These are phyloP conservation scores for Cicer arietinum DNA, from an alignment of 306 rosid species.

Conservation along the genomic window DNA sequence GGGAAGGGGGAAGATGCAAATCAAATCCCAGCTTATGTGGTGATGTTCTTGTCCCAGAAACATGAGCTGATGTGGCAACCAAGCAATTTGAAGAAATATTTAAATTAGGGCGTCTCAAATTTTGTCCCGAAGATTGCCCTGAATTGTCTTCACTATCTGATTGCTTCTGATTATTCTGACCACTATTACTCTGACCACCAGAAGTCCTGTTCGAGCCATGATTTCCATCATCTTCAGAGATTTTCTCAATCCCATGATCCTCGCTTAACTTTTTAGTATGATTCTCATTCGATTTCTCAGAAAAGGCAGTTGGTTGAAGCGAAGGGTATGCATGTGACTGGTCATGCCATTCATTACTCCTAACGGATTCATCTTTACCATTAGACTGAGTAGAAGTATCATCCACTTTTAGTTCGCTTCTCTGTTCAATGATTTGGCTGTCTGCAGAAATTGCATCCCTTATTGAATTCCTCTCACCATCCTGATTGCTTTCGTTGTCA, in stretches of 20 bases:
- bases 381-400: conserved; percentile 50
- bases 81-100: conserved; percentile 54
- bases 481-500: conserved; percentile 48
- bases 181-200: conserved; percentile 58
- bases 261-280: conserved; percentile 51
- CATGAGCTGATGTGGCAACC: conserved; percentile 53
- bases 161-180: conserved; percentile 60
- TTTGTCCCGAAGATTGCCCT: conserved; percentile 74
- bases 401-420: conserved; percentile 51
- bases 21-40: conserved; percentile 51
- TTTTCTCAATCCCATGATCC: conserved; percentile 47
- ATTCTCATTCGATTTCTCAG: conserved; percentile 49
- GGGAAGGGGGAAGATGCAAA: conserved; percentile 58
- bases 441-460: conserved; percentile 42
- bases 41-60: conserved; percentile 48
- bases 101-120: conserved; percentile 59
- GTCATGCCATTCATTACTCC: conserved; percentile 55
- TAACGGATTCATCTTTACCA: conserved; percentile 55
- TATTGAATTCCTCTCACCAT: conserved; percentile 49
- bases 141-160: conserved; percentile 75
- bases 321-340: conserved; percentile 56
- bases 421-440: conserved; percentile 47
- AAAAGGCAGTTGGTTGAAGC: conserved; percentile 48
- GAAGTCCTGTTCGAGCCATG: conserved; percentile 51
- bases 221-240: conserved; percentile 53